phyloP scores from a whole-genome alignment of 1,284 basidiomycete genomes.

The Psilocybe mexicana region DNA sequence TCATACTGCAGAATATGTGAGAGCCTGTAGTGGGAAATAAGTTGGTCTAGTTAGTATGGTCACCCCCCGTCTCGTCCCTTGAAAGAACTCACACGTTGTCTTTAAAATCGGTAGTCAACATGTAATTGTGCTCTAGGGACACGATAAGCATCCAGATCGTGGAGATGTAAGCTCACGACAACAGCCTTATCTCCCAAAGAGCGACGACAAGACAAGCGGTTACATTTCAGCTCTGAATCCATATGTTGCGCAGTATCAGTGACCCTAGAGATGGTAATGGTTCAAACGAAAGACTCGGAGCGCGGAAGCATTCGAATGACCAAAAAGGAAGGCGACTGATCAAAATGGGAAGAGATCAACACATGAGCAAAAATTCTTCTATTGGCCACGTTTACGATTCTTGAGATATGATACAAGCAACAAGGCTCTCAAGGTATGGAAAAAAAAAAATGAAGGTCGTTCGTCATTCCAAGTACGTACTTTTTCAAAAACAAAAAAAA shows the following conservation, averaged over 20 bases:
- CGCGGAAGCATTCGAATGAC: background rate
- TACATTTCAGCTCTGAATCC: conserved; percentile 71
- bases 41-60: too few species aligned
- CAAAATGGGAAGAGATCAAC: background rate
- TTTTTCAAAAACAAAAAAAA: background rate
- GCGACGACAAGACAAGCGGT: conserved; percentile 69
- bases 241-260: conserved; percentile 26
- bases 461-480: background rate
- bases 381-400: background rate
- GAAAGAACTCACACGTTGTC: conserved; percentile 49
- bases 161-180: conserved; percentile 54
- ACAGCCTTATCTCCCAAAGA: conserved; percentile 74
- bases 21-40: conserved; percentile 48
- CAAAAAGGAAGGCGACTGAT: conserved; percentile 2
- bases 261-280: background rate
- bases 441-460: too few species aligned
- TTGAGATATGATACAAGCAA: too few species aligned
- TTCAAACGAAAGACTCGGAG: background rate
- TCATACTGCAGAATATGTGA: conserved; percentile 77
- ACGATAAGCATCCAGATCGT: background rate
- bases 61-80: background rate
- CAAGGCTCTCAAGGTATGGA: too few species aligned
- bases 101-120: conserved; percentile 17
- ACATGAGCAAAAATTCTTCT: background rate
- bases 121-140: background rate